A percentile compares a stretch with the other conserved stretches of the same genome.
Conservation (phyloP, 805 yeast species). For the Candida chauliodis region DNA sequence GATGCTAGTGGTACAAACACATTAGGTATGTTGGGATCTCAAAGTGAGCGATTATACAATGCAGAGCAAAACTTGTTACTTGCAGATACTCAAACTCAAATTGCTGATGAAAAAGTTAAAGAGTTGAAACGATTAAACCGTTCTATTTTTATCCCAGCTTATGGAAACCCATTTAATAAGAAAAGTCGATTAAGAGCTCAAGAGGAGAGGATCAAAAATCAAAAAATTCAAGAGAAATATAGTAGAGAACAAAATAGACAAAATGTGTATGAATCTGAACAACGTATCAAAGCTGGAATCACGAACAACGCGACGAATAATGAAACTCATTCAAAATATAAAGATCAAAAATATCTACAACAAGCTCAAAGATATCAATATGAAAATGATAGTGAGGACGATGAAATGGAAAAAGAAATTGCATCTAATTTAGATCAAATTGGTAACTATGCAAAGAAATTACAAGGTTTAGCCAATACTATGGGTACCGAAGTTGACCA, state of each 20-base stretch:
- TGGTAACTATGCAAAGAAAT: constrained; percentile 59
- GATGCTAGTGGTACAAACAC: constrained; percentile 59
- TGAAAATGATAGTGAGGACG: constrained; percentile 90
- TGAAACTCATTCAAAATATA: constrained; percentile 44
- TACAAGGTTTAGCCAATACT: constrained; percentile 68
- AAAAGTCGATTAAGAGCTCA: constrained; percentile 69
- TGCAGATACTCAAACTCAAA: constrained; percentile 75
- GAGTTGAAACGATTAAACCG: constrained; percentile 79
- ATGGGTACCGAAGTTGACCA: constrained; percentile 74
- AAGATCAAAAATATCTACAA: constrained; percentile 48
- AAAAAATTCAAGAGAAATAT: constrained; percentile 59
- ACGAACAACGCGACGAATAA: constrained; percentile 35
- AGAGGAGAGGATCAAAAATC: constrained; percentile 64
- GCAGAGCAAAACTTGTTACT: constrained; percentile 74
- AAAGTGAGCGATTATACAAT: constrained; percentile 77
- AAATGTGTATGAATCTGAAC: constrained; percentile 61
- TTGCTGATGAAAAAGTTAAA: constrained; percentile 78
- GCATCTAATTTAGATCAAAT: constrained; percentile 81
- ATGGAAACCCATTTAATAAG: constrained; percentile 80
- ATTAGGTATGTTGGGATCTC: constrained; percentile 90
- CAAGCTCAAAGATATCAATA: constrained; percentile 73
- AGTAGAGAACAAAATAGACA: constrained; percentile 59
- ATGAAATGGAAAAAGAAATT: constrained; percentile 84
- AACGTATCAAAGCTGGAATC: constrained; percentile 63
- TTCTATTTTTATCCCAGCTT: constrained; percentile 74